phyloP scores from a whole-genome alignment of 768 basidiomycete species.

The Serendipita sp. region DNA sequence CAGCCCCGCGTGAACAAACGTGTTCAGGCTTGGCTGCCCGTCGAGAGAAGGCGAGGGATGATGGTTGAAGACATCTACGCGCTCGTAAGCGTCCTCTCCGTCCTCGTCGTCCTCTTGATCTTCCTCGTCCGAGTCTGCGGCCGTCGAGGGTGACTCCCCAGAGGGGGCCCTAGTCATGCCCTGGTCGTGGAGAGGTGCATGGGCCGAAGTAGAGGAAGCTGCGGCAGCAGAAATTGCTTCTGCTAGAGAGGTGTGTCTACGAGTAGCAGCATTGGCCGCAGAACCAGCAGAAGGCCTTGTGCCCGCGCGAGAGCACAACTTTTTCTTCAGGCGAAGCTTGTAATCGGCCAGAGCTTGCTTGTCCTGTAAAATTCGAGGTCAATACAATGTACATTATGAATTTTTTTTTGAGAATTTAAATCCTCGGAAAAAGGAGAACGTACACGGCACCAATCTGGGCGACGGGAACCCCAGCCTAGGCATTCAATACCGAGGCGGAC shows the following conservation, averaged over 20 bases:
- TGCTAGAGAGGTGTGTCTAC: too few relatives aligned
- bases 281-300: background rate
- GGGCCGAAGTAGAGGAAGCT: too few relatives aligned
- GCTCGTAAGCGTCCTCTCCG: background rate
- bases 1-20: background rate
- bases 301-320: background rate
- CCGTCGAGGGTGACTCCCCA: background rate
- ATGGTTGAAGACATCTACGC: too few relatives aligned
- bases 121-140: background rate
- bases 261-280: background rate
- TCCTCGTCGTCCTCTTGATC: background rate
- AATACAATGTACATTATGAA: too few relatives aligned
- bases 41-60: background rate
- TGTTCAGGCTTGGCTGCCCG: background rate
- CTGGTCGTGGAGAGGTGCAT: background rate
- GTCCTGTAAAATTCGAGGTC: background rate
- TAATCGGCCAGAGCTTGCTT: background rate
- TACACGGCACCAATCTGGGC: constrained; percentile 27
- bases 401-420: background rate
- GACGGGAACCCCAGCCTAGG: constrained; percentile 68
- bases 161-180: background rate
- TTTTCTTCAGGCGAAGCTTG: constrained; percentile 1
- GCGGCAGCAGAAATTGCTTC: too few relatives aligned
- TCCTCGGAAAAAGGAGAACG: background rate
- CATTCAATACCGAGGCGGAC: constrained; percentile 65